Evolutionary conservation across 2,329 filamentous ascomycete genomes (phyloP), one percentile per base, ranked within the genome.

Genomic region (Penicillium griseofulvum): DNA sequence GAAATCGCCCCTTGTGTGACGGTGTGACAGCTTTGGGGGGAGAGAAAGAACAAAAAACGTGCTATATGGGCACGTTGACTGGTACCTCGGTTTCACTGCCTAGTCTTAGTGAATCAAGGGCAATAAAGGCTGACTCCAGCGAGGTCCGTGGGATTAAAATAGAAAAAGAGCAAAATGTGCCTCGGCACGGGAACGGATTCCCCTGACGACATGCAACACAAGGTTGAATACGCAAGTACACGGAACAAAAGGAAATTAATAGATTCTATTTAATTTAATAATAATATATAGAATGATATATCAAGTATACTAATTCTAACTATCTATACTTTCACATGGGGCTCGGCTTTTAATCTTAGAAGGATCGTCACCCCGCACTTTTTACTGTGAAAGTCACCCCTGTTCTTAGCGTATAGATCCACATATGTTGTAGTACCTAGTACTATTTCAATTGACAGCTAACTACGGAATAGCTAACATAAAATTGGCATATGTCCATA

Each of bases 141-240:
- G 28, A 22, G 6, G n/a, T 38, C 11, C n/a, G 36, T n/a, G 43
- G 26, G 19, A 42, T 22, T 47, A 36, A 37, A 31, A 36, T 12
- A 37, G 36, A 49, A 37, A 33, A n/a, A 24, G 28, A n/a, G 29
- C 19, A 14, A 34, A 48, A 51, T 36, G 38, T 52, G 39, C 56
- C 56, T 58, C 56, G 56, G 56, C 53, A 52, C 45, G 36, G 29
- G 16, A 5, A 33, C 22, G 48, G 53, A 49, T 53, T 53, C 49
- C 37, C 36, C 46, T 46, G 29, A 36, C 11, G 9, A 19, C 38
- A 17, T n/a, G 39, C 14, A n/a, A 22, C 22, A 22, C 22, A 22
- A 22, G 22, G 22, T 22, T 22, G 22, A 4, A 22, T 4, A 22
- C 22, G 22, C 4, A 22, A 22, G 22, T 22, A 22, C 22, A 22